phyloP scores from a whole-genome alignment of 805 yeast species.

The Wickerhamomyces bisporus region DNA sequence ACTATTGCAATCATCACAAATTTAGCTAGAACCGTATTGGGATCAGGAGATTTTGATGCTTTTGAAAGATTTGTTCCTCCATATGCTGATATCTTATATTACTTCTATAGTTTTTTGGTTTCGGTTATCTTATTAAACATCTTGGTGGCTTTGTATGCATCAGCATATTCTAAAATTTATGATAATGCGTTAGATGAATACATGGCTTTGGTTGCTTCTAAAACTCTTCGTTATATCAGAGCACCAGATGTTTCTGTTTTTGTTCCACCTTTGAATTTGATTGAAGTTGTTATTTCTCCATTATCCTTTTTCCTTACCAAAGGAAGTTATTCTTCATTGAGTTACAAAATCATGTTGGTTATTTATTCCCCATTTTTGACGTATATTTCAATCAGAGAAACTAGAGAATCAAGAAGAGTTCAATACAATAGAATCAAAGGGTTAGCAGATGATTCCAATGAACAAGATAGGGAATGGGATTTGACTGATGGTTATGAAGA shows the following conservation, averaged over 20 bases:
- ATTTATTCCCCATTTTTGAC: conserved; percentile 65
- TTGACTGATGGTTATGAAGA: conserved; percentile 66
- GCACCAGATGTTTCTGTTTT: conserved; percentile 86
- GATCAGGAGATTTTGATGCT: conserved; percentile 67
- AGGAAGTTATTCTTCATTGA: conserved; percentile 33
- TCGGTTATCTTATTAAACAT: conserved; percentile 75
- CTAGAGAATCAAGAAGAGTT: conserved; percentile 62
- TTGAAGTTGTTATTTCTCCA: conserved; percentile 54
- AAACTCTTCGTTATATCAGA: conserved; percentile 75
- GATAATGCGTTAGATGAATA: conserved; percentile 83
- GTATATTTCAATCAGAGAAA: conserved; percentile 59
- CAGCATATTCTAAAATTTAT: conserved; percentile 76
- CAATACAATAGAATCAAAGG: conserved; percentile 62
- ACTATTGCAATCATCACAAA: conserved; percentile 59
- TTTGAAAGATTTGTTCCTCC: conserved; percentile 77
- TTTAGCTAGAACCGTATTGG: conserved; percentile 66
- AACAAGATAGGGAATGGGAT: conserved; percentile 75
- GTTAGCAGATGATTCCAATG: conserved; percentile 74
- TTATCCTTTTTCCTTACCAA: conserved; percentile 36
- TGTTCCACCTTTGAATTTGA: conserved; percentile 78
- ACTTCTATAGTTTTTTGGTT: conserved; percentile 70
- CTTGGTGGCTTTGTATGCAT: conserved; percentile 77
- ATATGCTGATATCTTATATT: conserved; percentile 75
- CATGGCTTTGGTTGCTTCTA: conserved; percentile 77
- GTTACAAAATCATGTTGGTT: conserved; percentile 53